Conservation (phyloP, 2,329 filamentous ascomycete species). For the Cercospora sesami region DNA sequence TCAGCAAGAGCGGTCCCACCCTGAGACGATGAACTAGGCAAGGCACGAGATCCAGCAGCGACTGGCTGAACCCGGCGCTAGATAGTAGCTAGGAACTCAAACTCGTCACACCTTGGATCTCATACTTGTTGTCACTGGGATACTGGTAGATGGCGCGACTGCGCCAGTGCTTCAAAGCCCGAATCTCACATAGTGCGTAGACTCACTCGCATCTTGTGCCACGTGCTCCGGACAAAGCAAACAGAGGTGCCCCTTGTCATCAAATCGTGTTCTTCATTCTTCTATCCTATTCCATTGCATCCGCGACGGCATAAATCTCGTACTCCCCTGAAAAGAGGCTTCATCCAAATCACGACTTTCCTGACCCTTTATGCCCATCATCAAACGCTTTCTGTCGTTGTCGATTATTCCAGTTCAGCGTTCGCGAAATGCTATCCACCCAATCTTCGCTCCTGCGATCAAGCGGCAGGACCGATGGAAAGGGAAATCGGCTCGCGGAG, state of each 20-base stretch:
- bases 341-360: background rate
- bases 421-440: constrained; percentile 77
- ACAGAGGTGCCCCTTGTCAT: no score
- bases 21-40: no score
- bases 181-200: no score
- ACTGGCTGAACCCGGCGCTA: no score
- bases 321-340: background rate
- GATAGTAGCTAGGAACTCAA: no score
- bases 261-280: background rate
- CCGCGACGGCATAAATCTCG: background rate
- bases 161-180: no score
- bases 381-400: constrained; percentile 70
- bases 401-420: constrained; percentile 77
- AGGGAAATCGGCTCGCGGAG: constrained; percentile 76
- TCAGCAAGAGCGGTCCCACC: no score
- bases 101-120: no score
- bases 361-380: constrained; percentile 28
- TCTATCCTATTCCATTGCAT: background rate
- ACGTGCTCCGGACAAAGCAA: background rate
- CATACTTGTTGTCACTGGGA: no score
- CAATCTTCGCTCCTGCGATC: constrained; percentile 73
- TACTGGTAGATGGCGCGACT: no score
- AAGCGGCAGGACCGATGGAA: constrained; percentile 71
- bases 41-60: no score
- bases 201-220: no score